Conservation (phyloP, 2,329 filamentous ascomycete genomes). For the Pyrenophora tritici-repentis region DNA sequence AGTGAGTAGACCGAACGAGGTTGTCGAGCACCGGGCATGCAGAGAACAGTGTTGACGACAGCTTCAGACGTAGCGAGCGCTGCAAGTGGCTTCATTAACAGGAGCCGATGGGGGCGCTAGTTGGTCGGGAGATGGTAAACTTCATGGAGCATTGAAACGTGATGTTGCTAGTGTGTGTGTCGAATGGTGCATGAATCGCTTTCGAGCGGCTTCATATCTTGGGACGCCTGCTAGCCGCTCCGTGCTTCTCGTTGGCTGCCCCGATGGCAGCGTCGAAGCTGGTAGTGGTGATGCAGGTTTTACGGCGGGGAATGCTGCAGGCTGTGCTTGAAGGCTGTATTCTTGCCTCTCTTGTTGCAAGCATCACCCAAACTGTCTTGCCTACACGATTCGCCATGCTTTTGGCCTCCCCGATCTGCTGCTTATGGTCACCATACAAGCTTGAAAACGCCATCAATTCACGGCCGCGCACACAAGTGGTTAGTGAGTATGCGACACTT, state of each 20-base stretch:
- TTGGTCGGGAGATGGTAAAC: constrained; percentile 33
- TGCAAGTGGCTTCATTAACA: constrained; percentile 38
- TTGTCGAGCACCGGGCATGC: constrained; percentile 36
- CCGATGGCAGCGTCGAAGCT: constrained; percentile 24
- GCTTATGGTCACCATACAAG: constrained; percentile 34
- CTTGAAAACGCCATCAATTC: constrained; percentile 29
- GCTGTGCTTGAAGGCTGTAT: background rate
- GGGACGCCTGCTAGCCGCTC: constrained; percentile 19
- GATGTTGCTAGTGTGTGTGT: constrained; percentile 26
- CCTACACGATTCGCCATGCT: constrained; percentile 25
- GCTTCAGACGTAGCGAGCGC: constrained; percentile 26
- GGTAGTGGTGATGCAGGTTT: constrained; percentile 30
- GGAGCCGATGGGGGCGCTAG: constrained; percentile 42
- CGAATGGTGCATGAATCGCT: constrained; percentile 33
- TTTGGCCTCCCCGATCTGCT: constrained; percentile 28
- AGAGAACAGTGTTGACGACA: constrained; percentile 35
- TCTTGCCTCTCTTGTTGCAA: constrained; percentile 15
- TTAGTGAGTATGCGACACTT: constrained; percentile 36
- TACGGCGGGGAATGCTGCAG: constrained; percentile 32
- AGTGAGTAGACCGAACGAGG: constrained; percentile 36
- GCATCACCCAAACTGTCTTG: constrained; percentile 31
- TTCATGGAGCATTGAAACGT: constrained; percentile 34
- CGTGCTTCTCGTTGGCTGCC: constrained; percentile 33
- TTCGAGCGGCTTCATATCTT: constrained; percentile 25
- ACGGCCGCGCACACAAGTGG: constrained; percentile 28